Percentiles rank a stretch among this genome's conserved stretches.
phyloP scores from a whole-genome alignment of 2,329 filamentous ascomycete species.

The Fusarium sp. region DNA sequence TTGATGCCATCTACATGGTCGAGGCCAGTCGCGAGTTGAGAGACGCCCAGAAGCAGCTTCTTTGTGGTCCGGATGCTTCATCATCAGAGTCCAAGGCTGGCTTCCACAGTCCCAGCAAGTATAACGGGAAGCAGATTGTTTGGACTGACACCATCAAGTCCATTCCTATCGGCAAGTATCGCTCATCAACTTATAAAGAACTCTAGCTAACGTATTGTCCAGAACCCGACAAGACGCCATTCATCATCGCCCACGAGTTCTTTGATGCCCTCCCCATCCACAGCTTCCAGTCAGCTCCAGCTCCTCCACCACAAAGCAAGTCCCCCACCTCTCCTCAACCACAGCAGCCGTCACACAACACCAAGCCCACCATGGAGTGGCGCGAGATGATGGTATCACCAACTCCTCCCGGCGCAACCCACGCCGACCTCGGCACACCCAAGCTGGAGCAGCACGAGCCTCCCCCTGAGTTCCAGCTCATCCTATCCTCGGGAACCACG shows the following conservation, averaged over 20 bases:
- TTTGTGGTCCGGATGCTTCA: slow-evolving; percentile 78
- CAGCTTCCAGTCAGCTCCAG: slow-evolving; percentile 82
- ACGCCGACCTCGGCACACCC: slow-evolving; percentile 66
- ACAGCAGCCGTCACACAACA: slow-evolving; percentile 48
- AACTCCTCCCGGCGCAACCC: slow-evolving; percentile 67
- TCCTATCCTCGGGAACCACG: slow-evolving; percentile 79
- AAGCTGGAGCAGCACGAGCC: slow-evolving; percentile 62
- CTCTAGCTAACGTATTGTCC: slow-evolving; percentile 1
- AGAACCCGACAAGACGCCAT: slow-evolving; percentile 80
- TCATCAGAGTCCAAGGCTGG: slow-evolving; percentile 80
- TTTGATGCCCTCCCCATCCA: slow-evolving; percentile 98
- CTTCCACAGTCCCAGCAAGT: slow-evolving; percentile 80
- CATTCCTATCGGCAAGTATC: slow-evolving; percentile 73
- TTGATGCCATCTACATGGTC: slow-evolving; percentile 92
- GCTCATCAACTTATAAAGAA: neutral
- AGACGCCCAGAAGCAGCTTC: slow-evolving; percentile 80
- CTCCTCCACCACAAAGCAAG: slow-evolving; percentile 44
- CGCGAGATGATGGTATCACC: slow-evolving; percentile 84
- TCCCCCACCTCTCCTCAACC: slow-evolving; percentile 48
- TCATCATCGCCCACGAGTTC: slow-evolving; percentile 97
- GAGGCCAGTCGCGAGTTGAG: slow-evolving; percentile 89
- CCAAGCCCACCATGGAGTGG: slow-evolving; percentile 72
- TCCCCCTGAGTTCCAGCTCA: slow-evolving; percentile 88
- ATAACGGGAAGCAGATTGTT: slow-evolving; percentile 78
- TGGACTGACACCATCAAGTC: slow-evolving; percentile 93